Base-by-base conservation (phyloP, 1,284 basidiomycete species). In the Neonothopanus nambi region DNA sequence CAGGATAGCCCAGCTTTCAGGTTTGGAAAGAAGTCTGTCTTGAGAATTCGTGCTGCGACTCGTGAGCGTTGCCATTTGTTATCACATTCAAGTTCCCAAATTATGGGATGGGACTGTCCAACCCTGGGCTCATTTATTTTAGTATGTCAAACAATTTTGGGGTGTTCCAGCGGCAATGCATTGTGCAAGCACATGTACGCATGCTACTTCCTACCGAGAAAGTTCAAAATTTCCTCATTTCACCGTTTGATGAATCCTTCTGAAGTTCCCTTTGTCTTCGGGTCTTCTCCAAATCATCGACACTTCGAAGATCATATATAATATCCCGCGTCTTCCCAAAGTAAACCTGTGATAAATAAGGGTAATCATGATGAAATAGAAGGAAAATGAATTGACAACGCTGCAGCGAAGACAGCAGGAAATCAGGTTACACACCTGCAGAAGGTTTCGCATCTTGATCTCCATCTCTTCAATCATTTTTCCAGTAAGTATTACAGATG, bases 381-480 rank as follows among this genome's bases (percentile, higher is more conserved):
- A 21, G 3, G 21, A 52, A 20, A n/a, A 13, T 47, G 57, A 51
- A 41, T 36, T n/a, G n/a, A n/a, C n/a, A n/a, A n/a, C n/a, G n/a
- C n/a, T n/a, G n/a, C n/a, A n/a, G n/a, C n/a, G n/a, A n/a, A n/a
- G n/a, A n/a, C n/a, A n/a, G n/a, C 42, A 18, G 17, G 18, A 33
- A 61, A 57, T 51, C 26, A 44, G 43, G 59, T 30, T 26, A 52
- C 74, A 28, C 56, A 81, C 93, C 66, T 96, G 92, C 43, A 99
- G 78, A 55, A 95, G 78, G 70, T 97, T 98, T 44, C 97, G 85
- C 89, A 98, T 95, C 77, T 98, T 98, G 68, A 94, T 92, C 74
- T 99, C 97, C 90, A 96, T 95, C 61, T 98, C 96, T 71, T 99
- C 97, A 61, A 99, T 87, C 85, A 98, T 89, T 60, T 82, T 84